Percentiles rank a stretch among this genome's conserved stretches.
phyloP scores from a whole-genome alignment of 2,329 filamentous ascomycete genomes.

The Fusarium hostae region DNA sequence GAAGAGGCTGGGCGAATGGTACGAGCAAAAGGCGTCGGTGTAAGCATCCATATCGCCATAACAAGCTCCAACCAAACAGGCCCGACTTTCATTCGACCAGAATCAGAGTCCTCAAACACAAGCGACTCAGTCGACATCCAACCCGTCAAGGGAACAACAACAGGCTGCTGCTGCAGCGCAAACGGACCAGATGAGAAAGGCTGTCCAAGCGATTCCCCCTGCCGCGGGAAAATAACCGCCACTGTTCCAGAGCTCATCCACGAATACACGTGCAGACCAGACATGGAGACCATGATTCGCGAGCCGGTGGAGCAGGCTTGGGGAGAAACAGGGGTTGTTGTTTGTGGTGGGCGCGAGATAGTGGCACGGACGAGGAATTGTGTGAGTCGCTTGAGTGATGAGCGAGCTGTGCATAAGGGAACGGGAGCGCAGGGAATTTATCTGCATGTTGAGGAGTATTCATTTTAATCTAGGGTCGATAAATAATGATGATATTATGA shows the following conservation, averaged over 20 bases:
- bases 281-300: constrained; percentile 64
- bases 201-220: constrained; percentile 29
- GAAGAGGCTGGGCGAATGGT: constrained; percentile 57
- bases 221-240: constrained; percentile 5
- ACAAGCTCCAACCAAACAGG: constrained; percentile 50
- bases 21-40: constrained; percentile 57
- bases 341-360: constrained; percentile 67
- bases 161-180: constrained; percentile 40
- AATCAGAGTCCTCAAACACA: constrained; percentile 12
- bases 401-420: constrained; percentile 72
- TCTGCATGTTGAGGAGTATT: constrained; percentile 70
- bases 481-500: neutral
- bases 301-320: constrained; percentile 66
- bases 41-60: constrained; percentile 65
- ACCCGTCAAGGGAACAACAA: constrained; percentile 16
- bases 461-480: constrained; percentile 53
- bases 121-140: constrained; percentile 38
- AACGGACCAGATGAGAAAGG: constrained; percentile 17
- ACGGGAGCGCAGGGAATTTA: constrained; percentile 72
- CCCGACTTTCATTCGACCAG: constrained; percentile 43
- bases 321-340: constrained; percentile 70
- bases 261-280: constrained; percentile 59
- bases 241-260: constrained; percentile 50
- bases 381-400: constrained; percentile 67
- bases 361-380: constrained; percentile 65